Evolutionary conservation across 1,284 basidiomycete species (phyloP), one percentile per base, ranked within the genome.

Genomic region (Leucoagaricus sp.): DNA sequence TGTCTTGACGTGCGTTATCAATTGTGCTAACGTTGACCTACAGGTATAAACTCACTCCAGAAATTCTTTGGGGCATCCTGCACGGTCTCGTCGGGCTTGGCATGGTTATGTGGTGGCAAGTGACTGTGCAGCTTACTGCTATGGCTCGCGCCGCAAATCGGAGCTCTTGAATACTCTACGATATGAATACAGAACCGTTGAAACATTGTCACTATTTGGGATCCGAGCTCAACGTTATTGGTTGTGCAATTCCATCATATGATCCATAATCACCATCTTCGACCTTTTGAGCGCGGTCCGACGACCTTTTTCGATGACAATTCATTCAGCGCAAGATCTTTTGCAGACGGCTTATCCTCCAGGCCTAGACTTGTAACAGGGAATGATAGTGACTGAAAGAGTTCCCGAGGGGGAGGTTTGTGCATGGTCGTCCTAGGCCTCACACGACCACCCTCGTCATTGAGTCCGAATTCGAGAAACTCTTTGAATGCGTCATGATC

Each of bases 81-180:
- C 89, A 91, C 59, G 89, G 88, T 7, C n/a, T 87, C 46, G 58
- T 91, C 29, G 84, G 86, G 13, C 67, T 90, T 8, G 79, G 77
- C 45, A 84, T 91, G 75, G 81, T 87, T 2, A 65, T 80, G 3
- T 91, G 88, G 88, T 91, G 88, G 89, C 89, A 91, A 68, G 71
- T 70, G 17, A 90, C 89, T 1, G 72, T 90, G 38, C 77, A 77
- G 41, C 69, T 83, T 34, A 75, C 82, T 29, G 75, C 73, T n/a
- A 73, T 77, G 63, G 72, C 76, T 26, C 72, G 75, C 44, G 70
- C 68, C 54, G 55, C 63, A 29, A n/a, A 25, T 31, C 28, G 31
- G 26, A 25, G 23, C 17, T 42, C 46, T 33, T 55, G n/a, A 49
- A 44, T 15, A 15, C n/a, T 8, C 1, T 13, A 42, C 40, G 19